A percentile compares a stretch with the other conserved stretches of the same genome.
Evolutionary conservation across 2,329 filamentous ascomycete genomes (phyloP).

Genomic region (Fusarium anguioides): DNA sequence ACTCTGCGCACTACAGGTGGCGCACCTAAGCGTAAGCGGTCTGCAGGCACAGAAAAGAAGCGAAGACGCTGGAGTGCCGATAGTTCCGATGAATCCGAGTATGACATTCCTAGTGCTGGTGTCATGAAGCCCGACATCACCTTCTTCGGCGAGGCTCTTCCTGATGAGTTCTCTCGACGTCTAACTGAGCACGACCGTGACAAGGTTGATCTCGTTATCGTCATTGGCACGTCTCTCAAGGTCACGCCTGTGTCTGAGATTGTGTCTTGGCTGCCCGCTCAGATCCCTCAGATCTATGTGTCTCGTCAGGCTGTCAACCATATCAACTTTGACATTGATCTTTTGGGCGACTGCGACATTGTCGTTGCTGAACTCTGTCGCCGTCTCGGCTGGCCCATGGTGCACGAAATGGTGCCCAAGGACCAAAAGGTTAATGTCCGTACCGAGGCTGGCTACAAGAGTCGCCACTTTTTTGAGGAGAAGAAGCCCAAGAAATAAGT

Average conservation of each 20-base stretch:
- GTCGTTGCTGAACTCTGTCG: conserved; percentile 88
- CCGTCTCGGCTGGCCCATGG: conserved; percentile 81
- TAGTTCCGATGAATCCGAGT: conserved; percentile 60
- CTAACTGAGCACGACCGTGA: conserved; percentile 85
- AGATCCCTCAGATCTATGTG: conserved; percentile 91
- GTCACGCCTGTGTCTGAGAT: conserved; percentile 96
- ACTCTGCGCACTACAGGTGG: conserved; percentile 54
- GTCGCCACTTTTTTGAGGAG: conserved; percentile 53
- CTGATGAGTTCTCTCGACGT: conserved; percentile 82
- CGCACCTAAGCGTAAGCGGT: conserved; percentile 54
- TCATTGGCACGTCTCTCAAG: conserved; percentile 96
- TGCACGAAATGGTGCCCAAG: conserved; percentile 84
- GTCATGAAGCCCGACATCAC: conserved; percentile 99
- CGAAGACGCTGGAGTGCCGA: conserved; percentile 54
- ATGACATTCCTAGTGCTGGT: conserved; percentile 72
- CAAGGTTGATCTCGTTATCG: conserved; percentile 87
- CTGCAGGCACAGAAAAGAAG: conserved; percentile 55
- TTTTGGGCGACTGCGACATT: conserved; percentile 94
- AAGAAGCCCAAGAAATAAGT: conserved; percentile 21
- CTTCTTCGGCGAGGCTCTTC: conserved; percentile 94
- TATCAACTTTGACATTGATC: conserved; percentile 95
- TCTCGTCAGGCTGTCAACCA: conserved; percentile 85
- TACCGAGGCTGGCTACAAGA: conserved; percentile 49
- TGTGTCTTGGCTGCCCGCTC: conserved; percentile 79
- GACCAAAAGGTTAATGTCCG: conserved; percentile 70